Evolutionary conservation across 495 filamentous ascomycete species (phyloP).

Genomic region (Podospora conica): DNA sequence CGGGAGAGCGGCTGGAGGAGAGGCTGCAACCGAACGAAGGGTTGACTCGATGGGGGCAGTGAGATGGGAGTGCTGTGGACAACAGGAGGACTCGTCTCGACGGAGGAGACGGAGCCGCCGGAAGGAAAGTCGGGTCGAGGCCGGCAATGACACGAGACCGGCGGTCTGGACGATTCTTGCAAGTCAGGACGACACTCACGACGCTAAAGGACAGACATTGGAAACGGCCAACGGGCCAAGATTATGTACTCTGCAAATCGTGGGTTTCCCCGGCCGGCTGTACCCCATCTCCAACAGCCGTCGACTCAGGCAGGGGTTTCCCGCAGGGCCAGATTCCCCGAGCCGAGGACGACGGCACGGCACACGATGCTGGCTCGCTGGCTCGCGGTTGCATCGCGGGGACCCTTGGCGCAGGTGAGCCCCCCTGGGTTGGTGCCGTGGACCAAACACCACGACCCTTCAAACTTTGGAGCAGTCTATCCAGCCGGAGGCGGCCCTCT

Average conservation of each 20-base stretch:
- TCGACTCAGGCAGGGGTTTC: neutral
- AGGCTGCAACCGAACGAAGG: neutral
- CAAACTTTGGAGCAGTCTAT: neutral
- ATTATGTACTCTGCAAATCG: neutral
- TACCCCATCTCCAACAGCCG: neutral
- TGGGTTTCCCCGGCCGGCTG: neutral
- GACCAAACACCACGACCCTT: neutral
- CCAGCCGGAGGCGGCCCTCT: neutral
- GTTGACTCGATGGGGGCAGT: neutral
- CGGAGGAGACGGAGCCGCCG: neutral
- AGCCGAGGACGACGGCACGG: conserved; percentile 7
- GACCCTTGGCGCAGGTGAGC: conserved; percentile 9
- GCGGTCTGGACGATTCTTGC: neutral
- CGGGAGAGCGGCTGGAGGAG: neutral
- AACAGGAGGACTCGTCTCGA: neutral
- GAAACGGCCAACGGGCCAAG: neutral
- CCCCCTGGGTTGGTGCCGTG: neutral
- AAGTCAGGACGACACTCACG: neutral
- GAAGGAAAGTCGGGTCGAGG: neutral
- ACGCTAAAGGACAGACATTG: neutral
- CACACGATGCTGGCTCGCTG: conserved; percentile 1
- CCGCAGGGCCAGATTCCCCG: conserved; percentile 3
- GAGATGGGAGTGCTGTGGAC: neutral
- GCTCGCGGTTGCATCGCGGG: conserved; percentile 3
- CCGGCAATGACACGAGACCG: neutral